These are phyloP conservation scores for Rosellinia necatrix DNA, from an alignment of 2,329 filamentous ascomycete species.

Conservation along the genomic window DNA sequence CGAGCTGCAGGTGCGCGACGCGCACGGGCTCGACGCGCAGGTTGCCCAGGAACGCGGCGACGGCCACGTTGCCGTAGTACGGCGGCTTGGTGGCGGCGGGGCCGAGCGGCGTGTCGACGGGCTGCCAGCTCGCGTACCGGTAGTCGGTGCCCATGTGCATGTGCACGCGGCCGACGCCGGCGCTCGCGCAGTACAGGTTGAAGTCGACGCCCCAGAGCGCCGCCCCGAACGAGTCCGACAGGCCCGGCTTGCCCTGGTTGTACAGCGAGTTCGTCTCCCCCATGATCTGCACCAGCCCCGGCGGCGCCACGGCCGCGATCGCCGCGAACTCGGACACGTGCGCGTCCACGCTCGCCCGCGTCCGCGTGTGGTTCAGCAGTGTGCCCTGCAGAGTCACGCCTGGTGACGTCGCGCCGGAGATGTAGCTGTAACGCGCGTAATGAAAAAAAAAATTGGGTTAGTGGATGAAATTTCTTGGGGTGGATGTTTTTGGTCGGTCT, in stretches of 20 bases:
- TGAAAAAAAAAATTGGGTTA: too few relatives aligned
- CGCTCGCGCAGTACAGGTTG: constrained; percentile 60
- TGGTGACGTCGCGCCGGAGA: constrained; percentile 60
- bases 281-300: constrained; percentile 58
- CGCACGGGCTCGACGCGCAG: constrained; percentile 43
- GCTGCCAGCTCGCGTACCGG: constrained; percentile 66
- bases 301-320: constrained; percentile 41
- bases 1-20: constrained; percentile 51
- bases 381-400: constrained; percentile 66
- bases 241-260: constrained; percentile 63
- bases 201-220: constrained; percentile 69
- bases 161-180: constrained; percentile 61
- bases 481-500: too few relatives aligned
- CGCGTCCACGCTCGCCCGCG: constrained; percentile 51
- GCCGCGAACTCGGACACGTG: constrained; percentile 53
- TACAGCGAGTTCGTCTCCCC: constrained; percentile 67
- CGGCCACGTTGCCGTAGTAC: constrained; percentile 66
- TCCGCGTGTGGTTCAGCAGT: constrained; percentile 66
- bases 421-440: constrained; percentile 57
- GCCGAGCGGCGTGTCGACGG: constrained; percentile 54
- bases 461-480: not conserved
- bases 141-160: constrained; percentile 70
- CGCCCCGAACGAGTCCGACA: constrained; percentile 68
- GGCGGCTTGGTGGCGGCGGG: constrained; percentile 63
- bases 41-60: constrained; percentile 59